Evolutionary conservation across 805 yeast species (phyloP).

Genomic region (Scheffersomyces lignosus): DNA sequence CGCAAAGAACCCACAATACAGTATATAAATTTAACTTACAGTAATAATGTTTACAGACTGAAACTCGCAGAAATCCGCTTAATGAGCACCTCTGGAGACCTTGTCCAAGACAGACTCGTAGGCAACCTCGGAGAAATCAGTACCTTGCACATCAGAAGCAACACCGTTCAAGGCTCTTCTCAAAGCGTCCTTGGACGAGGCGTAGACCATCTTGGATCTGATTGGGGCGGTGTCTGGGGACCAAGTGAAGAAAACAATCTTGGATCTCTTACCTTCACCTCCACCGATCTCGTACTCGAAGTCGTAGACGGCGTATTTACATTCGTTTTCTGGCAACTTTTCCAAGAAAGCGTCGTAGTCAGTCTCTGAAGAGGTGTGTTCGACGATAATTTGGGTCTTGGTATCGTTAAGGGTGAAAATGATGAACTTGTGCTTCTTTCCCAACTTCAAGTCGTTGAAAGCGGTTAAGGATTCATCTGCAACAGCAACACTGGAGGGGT

Average conservation of each 20-base stretch:
- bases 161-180: constrained; percentile 97
- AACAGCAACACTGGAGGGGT: constrained; percentile 40
- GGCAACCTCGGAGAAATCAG: constrained; percentile 96
- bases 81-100: constrained; percentile 70
- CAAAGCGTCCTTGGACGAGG: constrained; percentile 96
- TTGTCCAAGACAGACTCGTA: constrained; percentile 89
- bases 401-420: constrained; percentile 78
- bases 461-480: constrained; percentile 87
- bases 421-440: constrained; percentile 83
- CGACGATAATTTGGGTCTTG: constrained; percentile 90
- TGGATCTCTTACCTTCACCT: constrained; percentile 92
- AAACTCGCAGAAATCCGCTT: too few relatives aligned
- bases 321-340: constrained; percentile 91
- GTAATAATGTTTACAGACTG: too few relatives aligned
- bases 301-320: constrained; percentile 95
- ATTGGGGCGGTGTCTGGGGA: constrained; percentile 97
- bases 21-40: too few relatives aligned
- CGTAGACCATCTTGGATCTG: constrained; percentile 96
- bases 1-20: too few relatives aligned
- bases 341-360: constrained; percentile 86
- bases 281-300: constrained; percentile 89
- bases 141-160: constrained; percentile 93
- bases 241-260: constrained; percentile 78
- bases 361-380: constrained; percentile 69
- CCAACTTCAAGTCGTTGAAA: constrained; percentile 93